Percentiles rank a stretch among this genome's conserved stretches.
phyloP scores from a whole-genome alignment of 2,329 filamentous ascomycete species.

The Trichoderma harzianum region DNA sequence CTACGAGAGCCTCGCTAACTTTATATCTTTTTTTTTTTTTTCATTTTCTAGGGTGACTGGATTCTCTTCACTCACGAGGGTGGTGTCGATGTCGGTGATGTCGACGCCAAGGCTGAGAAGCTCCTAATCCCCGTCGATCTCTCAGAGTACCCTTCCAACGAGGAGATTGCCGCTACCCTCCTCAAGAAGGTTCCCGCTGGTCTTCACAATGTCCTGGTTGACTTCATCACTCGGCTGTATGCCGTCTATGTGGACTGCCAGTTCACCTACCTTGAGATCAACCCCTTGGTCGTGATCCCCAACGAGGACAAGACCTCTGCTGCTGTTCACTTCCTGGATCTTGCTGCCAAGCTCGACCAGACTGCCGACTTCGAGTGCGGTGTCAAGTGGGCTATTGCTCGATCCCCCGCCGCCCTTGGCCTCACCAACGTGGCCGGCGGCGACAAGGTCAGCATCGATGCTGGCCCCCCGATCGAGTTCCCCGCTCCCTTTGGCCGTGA shows the following conservation, averaged over 20 bases:
- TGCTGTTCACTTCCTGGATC: slow-evolving; percentile 94
- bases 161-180: slow-evolving; percentile 79
- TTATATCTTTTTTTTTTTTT: background rate
- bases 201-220: slow-evolving; percentile 95
- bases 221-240: slow-evolving; percentile 98
- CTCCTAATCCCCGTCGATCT: slow-evolving; percentile 95
- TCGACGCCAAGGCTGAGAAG: slow-evolving; percentile 98
- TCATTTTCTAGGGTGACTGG: slow-evolving; percentile 78
- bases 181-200: slow-evolving; percentile 92
- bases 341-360: slow-evolving; percentile 98
- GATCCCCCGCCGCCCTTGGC: slow-evolving; percentile 84
- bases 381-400: slow-evolving; percentile 97
- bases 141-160: slow-evolving; percentile 90
- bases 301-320: slow-evolving; percentile 90
- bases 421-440: slow-evolving; percentile 67
- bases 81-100: slow-evolving; percentile 99
- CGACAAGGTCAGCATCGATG: slow-evolving; percentile 86
- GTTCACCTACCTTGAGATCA: slow-evolving; percentile 99
- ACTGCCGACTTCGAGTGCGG: slow-evolving; percentile 99
- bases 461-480: slow-evolving; percentile 97
- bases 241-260: slow-evolving; percentile 99
- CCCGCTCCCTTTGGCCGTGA: slow-evolving; percentile 98
- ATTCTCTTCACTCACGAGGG: slow-evolving; percentile 99
- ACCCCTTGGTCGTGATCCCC: slow-evolving; percentile 96
- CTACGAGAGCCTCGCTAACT: slow-evolving; percentile 22